Conservation (phyloP, 805 yeast species). For the Cyberlindnera xylosilytica region DNA sequence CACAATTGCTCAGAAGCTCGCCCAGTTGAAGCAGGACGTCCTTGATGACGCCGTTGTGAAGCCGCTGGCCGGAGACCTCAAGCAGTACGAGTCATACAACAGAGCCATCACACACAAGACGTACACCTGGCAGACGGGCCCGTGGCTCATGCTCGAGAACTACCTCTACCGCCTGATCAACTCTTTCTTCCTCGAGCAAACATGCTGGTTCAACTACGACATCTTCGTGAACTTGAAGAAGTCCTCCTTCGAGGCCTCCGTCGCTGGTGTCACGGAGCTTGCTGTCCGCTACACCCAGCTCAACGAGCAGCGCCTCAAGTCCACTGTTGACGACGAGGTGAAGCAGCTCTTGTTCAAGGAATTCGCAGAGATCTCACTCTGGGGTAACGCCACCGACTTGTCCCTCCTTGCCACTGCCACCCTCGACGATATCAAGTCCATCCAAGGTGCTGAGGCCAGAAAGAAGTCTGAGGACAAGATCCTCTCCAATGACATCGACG, state of each 20-base stretch:
- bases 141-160: conserved; percentile 90
- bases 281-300: conserved; percentile 59
- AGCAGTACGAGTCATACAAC: conserved; percentile 58
- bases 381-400: conserved; percentile 99
- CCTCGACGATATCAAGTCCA: conserved; percentile 81
- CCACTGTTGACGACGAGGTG: conserved; percentile 36
- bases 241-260: conserved; percentile 70
- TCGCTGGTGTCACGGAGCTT: conserved; percentile 75
- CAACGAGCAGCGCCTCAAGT: conserved; percentile 24
- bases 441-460: conserved; percentile 88
- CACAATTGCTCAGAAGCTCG: conserved; percentile 40
- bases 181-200: conserved; percentile 35
- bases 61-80: conserved; percentile 42
- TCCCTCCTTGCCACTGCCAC: conserved; percentile 87
- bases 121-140: conserved; percentile 76
- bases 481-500: conserved; percentile 66
- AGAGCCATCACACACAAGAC: conserved; percentile 36
- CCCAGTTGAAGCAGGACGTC: conserved; percentile 42
- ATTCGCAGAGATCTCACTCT: conserved; percentile 80
- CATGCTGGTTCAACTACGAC: conserved; percentile 55
- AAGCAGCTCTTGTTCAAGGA: conserved; percentile 68
- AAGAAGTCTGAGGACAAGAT: conserved; percentile 78
- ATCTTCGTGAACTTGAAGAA: conserved; percentile 69
- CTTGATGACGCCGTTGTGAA: conserved; percentile 38
- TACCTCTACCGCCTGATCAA: conserved; percentile 71